Evolutionary conservation across 2,329 filamentous ascomycete genomes (phyloP), one percentile per base, ranked within the genome.

Genomic region (Scleromitrula shiraiana): DNA sequence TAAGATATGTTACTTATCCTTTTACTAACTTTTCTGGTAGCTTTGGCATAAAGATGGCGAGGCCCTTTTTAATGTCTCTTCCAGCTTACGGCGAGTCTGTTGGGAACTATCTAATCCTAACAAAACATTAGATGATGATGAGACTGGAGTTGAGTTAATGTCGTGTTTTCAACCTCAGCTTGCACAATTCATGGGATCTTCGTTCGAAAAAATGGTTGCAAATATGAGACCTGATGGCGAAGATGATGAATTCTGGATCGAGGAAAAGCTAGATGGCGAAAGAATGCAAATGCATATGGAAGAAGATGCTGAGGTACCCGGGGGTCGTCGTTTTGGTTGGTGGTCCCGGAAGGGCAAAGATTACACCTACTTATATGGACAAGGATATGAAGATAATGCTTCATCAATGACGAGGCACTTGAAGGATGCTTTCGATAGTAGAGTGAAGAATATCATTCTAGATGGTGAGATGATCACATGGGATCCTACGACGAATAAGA

Each of bases 391-490:
- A 39, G 88, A 95, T 55, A 76, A 83, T 5, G 80, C 82, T 33
- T 83, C 85, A 7, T 82, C 89, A 6, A 65, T 97, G 44, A 95
- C 91, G 0, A 77, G 88, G 27, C 83, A 95, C 62, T 71, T 97
- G 17, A 79, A 79, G 44, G 73, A 80, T 33, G 88, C 88, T 0
- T 97, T 98, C 63, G 73, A 81, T 2, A 70, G 80, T 1, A 82
- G 83, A 2, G 88, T 97, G 0, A 75, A 83, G 14, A 96, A 87
- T 61, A 75, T 95, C 55, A 95, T 98, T 41, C 74, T 98, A 0
- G 93, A 98, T 59, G 93, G 93, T 8, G 93, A 98, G 65, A 98
- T 98, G 93, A 89, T 98, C 50, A 95, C 90, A 0, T 98, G 93
- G 93, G 88, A 97, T 62, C 86, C 89, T 52, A 80, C 83, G 37